phyloP scores from a whole-genome alignment of 129 eudicot species.

The Ambrosia artemisiifolia region DNA sequence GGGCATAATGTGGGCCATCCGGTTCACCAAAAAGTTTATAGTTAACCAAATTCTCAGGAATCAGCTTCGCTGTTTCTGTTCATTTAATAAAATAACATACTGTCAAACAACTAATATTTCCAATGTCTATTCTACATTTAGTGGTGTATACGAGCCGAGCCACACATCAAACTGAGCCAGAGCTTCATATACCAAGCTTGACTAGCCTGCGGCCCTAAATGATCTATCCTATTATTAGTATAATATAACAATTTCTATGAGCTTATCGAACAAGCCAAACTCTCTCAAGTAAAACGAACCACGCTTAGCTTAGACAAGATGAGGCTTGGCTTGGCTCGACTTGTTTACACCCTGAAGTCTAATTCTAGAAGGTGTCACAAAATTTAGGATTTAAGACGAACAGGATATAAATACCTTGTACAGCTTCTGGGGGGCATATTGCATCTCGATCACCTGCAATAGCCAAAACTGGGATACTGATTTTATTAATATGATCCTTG shows the following conservation, averaged over 20 bases:
- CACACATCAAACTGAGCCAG: neutral
- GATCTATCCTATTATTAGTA: too few species aligned
- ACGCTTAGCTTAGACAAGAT: neutral
- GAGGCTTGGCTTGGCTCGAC: neutral
- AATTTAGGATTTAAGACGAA: neutral
- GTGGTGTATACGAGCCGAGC: neutral
- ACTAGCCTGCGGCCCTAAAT: neutral
- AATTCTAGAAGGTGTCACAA: neutral
- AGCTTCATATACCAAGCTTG: neutral
- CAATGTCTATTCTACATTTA: neutral
- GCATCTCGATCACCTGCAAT: conserved; percentile 85
- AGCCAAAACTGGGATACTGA: conserved; percentile 72
- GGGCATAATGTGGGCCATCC: conserved; percentile 89
- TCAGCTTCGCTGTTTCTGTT: conserved; percentile 72
- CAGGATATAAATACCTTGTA: conserved; percentile 44
- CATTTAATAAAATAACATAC: conserved; percentile 3
- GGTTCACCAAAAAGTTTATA: conserved; percentile 79
- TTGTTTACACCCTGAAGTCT: neutral
- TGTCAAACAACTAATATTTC: neutral
- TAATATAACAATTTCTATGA: neutral
- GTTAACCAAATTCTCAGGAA: conserved; percentile 68
- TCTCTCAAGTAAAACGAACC: neutral
- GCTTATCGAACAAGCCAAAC: neutral
- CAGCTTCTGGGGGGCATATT: conserved; percentile 98
- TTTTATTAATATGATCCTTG: conserved; percentile 82